phyloP scores from a whole-genome alignment of 495 filamentous ascomycete genomes.

The Polyplosphaeria fusca region DNA sequence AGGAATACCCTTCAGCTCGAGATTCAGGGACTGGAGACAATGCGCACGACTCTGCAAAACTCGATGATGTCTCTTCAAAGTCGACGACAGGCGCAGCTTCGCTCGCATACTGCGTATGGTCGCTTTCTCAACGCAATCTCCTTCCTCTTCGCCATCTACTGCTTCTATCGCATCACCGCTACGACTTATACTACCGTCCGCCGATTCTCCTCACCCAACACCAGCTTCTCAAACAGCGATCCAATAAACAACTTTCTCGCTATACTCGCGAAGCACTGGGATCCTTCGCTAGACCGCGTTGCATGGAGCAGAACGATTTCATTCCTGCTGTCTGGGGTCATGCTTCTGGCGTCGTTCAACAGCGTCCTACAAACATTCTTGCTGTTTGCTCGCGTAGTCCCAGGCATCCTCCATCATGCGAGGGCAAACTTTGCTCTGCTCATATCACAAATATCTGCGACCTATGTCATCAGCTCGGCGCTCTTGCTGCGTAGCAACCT shows the following conservation, averaged over 20 bases:
- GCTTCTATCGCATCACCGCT: conserved; percentile 68
- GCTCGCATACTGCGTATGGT: conserved; percentile 60
- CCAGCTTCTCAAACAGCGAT: conserved; percentile 62
- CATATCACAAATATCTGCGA: conserved; percentile 70
- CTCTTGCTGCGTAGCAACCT: conserved; percentile 70
- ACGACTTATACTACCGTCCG: conserved; percentile 61
- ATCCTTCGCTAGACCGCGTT: conserved; percentile 64
- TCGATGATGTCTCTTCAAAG: conserved; percentile 57
- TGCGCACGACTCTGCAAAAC: conserved; percentile 62
- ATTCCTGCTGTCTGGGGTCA: conserved; percentile 72
- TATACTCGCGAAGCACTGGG: conserved; percentile 69
- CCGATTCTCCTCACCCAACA: conserved; percentile 50
- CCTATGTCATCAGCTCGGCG: conserved; percentile 74
- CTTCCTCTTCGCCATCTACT: conserved; percentile 70
- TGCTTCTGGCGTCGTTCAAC: conserved; percentile 71
- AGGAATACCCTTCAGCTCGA: conserved; percentile 65
- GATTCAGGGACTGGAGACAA: conserved; percentile 71
- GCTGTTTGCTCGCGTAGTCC: conserved; percentile 67
- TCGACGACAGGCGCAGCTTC: conserved; percentile 57
- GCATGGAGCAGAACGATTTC: conserved; percentile 76
- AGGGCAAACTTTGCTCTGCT: conserved; percentile 69
- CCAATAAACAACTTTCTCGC: conserved; percentile 73
- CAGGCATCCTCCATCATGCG: conserved; percentile 56
- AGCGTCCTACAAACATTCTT: conserved; percentile 72
- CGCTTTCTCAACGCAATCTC: conserved; percentile 53